Evolutionary conservation across 2,329 filamentous ascomycete species (phyloP).

Genomic region (Didymella arachidicola): DNA sequence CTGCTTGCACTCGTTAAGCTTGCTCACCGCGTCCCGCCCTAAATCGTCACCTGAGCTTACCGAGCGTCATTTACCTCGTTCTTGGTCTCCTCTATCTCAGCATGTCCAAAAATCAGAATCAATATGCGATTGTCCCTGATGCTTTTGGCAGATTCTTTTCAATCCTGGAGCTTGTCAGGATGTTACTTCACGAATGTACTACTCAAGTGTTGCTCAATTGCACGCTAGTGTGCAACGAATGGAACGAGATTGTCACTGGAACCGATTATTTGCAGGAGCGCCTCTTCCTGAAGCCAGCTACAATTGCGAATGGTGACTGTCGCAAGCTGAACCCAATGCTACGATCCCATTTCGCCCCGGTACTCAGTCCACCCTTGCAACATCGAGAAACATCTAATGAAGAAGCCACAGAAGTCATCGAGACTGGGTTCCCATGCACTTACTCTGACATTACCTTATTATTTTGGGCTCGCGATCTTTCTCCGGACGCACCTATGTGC

Average conservation of each 20-base stretch:
- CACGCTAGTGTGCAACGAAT: not conserved
- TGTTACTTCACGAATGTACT: not conserved
- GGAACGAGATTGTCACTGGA: not conserved
- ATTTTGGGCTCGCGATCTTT: not conserved
- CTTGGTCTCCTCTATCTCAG: not conserved
- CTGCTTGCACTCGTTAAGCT: not conserved
- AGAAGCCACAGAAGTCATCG: not conserved
- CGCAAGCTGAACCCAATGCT: not conserved
- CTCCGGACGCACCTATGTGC: not conserved
- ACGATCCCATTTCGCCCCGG: not conserved
- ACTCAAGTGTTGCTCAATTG: not conserved
- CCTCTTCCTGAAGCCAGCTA: not conserved
- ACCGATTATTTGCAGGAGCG: not conserved
- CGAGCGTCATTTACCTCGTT: not conserved
- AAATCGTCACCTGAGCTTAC: not conserved
- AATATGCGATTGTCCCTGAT: not conserved
- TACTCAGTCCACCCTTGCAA: not conserved
- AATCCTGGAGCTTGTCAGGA: not conserved
- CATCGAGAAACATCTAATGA: not conserved
- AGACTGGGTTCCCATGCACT: not conserved
- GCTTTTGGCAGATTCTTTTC: not conserved
- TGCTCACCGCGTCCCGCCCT: not conserved
- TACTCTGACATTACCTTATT: not conserved
- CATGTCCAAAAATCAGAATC: not conserved
- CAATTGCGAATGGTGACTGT: not conserved